These are phyloP conservation scores for Leucocoprinus leucothites DNA, from an alignment of 768 basidiomycete genomes.

Conservation along the genomic window DNA sequence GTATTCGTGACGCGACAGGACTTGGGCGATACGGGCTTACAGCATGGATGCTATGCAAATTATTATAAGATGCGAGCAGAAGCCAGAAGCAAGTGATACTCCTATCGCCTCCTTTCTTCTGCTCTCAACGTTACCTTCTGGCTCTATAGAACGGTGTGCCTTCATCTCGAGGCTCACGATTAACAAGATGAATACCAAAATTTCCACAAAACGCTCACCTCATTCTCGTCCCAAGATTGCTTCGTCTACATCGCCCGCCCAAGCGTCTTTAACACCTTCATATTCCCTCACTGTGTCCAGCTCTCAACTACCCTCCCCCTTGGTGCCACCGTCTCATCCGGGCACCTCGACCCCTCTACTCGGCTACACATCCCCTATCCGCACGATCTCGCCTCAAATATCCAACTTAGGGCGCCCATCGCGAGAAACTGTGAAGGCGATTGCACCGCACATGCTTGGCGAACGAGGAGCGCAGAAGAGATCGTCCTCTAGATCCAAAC, in stretches of 20 bases:
- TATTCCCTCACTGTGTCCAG: not conserved
- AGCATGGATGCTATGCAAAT: slow-evolving; percentile 1
- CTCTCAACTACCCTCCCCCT: not conserved
- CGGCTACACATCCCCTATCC: slow-evolving; percentile 7
- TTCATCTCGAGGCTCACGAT: not conserved
- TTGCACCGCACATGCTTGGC: slow-evolving; percentile 45
- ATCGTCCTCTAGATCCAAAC: not conserved
- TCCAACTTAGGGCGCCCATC: slow-evolving; percentile 34
- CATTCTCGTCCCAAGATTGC: not conserved
- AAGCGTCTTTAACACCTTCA: not conserved
- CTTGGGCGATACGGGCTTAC: slow-evolving; percentile 5
- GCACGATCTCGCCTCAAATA: slow-evolving; percentile 7
- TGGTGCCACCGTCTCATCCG: not conserved
- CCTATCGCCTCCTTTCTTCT: not conserved
- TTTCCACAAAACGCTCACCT: not conserved
- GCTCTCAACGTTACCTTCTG: not conserved
- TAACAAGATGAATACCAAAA: not conserved
- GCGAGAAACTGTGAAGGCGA: slow-evolving; percentile 39
- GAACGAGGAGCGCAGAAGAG: slow-evolving; percentile 22
- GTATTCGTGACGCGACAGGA: not conserved
- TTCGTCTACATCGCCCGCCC: not conserved
- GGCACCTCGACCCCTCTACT: not conserved
- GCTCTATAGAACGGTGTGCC: not conserved
- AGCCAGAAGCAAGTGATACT: not conserved
- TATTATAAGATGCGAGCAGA: not conserved